These are phyloP conservation scores for Kuraishia hungarica DNA, from an alignment of 805 yeast genomes.

Conservation along the genomic window DNA sequence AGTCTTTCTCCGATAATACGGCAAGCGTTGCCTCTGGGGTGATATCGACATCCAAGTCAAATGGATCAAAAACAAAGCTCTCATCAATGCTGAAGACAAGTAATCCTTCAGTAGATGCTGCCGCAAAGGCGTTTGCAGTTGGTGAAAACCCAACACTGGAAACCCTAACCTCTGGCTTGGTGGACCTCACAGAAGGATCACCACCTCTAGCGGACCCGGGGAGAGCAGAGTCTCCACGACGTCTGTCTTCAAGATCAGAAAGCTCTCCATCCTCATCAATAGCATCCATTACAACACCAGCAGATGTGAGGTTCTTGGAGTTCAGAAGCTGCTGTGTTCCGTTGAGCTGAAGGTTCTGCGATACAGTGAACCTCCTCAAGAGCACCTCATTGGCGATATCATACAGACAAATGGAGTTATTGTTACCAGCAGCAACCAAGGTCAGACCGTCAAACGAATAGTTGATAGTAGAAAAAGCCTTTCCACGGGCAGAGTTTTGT, in stretches of 20 bases:
- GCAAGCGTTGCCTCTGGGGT: slow-evolving; percentile 73
- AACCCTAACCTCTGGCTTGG: slow-evolving; percentile 79
- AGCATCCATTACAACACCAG: slow-evolving; percentile 64
- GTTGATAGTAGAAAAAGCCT: slow-evolving; percentile 69
- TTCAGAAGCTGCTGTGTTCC: slow-evolving; percentile 80
- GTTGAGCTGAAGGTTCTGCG: slow-evolving; percentile 82
- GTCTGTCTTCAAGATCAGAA: slow-evolving; percentile 68
- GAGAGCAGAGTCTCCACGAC: slow-evolving; percentile 55
- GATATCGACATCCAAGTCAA: slow-evolving; percentile 86
- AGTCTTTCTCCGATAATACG: slow-evolving; percentile 50
- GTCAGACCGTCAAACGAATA: slow-evolving; percentile 88
- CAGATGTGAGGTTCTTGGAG: slow-evolving; percentile 78
- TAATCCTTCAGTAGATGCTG: slow-evolving; percentile 92
- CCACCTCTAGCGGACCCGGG: slow-evolving; percentile 85
- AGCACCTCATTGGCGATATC: slow-evolving; percentile 86
- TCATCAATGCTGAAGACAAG: slow-evolving; percentile 76
- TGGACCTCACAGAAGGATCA: slow-evolving; percentile 68
- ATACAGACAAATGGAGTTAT: slow-evolving; percentile 84
- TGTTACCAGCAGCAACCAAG: slow-evolving; percentile 88
- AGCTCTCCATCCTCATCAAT: slow-evolving; percentile 82
- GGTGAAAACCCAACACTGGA: slow-evolving; percentile 80
- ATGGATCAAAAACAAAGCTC: slow-evolving; percentile 77
- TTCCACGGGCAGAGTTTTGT: slow-evolving; percentile 74
- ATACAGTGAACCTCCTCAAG: slow-evolving; percentile 72
- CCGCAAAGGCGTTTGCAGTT: slow-evolving; percentile 83